These are phyloP conservation scores for Coemansia sp. DNA, from an alignment of 192 early-diverging fungal genomes.

Conservation along the genomic window DNA sequence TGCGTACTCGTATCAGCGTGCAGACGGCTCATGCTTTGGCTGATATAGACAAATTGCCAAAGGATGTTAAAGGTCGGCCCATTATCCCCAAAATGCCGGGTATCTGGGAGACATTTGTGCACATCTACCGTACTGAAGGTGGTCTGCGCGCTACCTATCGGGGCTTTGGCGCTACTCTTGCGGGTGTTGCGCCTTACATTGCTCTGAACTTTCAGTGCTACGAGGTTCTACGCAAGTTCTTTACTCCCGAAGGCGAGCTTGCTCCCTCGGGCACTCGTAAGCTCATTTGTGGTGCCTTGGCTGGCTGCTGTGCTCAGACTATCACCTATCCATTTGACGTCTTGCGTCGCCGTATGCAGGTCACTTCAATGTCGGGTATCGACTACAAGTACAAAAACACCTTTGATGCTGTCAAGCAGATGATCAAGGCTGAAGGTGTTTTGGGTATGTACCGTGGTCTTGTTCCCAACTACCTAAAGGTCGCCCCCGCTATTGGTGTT, in stretches of 20 bases:
- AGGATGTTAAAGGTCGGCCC: conserved; percentile 47
- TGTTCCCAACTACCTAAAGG: conserved; percentile 80
- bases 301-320: conserved; percentile 77
- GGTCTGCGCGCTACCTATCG: conserved; percentile 70
- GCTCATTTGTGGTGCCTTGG: conserved; percentile 68
- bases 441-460: conserved; percentile 72
- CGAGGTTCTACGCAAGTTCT: conserved; percentile 67
- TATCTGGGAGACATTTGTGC: conserved; percentile 61
- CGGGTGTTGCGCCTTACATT: conserved; percentile 77
- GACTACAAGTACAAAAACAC: conserved; percentile 70
- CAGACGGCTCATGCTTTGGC: conserved; percentile 61
- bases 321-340: conserved; percentile 80
- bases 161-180: conserved; percentile 68
- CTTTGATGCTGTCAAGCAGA: conserved; percentile 61
- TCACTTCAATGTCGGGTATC: conserved; percentile 65
- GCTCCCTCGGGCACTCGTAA: conserved; percentile 61
- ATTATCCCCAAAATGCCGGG: conserved; percentile 63
- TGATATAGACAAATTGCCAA: conserved; percentile 38
- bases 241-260: conserved; percentile 58
- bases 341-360: conserved; percentile 74
- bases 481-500: conserved; percentile 79
- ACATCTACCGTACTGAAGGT: conserved; percentile 68
- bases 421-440: conserved; percentile 66
- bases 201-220: conserved; percentile 81
- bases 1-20: conserved; percentile 71